Percentiles rank a stretch among this genome's conserved stretches.
Evolutionary conservation across 2,329 filamentous ascomycete species (phyloP).

Genomic region (Calonectria leucothoes): DNA sequence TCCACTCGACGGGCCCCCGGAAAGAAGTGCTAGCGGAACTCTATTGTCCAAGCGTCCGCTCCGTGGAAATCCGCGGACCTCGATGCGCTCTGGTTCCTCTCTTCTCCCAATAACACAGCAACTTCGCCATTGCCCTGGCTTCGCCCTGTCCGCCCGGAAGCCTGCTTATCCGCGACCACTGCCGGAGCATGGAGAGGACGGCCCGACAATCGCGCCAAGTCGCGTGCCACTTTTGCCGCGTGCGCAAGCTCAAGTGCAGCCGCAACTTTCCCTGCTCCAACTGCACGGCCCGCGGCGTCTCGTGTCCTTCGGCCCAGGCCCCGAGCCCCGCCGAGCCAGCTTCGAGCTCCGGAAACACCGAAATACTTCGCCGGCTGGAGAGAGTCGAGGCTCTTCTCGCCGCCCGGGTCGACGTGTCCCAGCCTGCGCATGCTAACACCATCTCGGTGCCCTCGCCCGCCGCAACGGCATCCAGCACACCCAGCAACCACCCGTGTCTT

Average conservation of each 20-base stretch:
- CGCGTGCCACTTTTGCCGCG: constrained; percentile 49
- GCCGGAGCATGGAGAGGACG: neutral
- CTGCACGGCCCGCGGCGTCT: constrained; percentile 49
- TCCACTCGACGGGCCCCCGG: neutral
- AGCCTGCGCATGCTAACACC: neutral
- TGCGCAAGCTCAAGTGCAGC: constrained; percentile 51
- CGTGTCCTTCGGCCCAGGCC: constrained; percentile 37
- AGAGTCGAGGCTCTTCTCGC: constrained; percentile 42
- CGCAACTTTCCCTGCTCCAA: constrained; percentile 51
- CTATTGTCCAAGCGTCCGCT: neutral
- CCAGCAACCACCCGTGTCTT: constrained; percentile 23
- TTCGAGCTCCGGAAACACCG: constrained; percentile 11
- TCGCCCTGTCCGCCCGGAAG: neutral
- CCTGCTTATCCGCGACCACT: neutral
- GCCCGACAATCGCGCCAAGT: constrained; percentile 47
- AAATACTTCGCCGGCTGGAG: constrained; percentile 38
- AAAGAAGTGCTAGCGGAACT: neutral
- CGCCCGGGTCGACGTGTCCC: constrained; percentile 23
- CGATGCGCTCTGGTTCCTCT: neutral
- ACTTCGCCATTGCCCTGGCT: neutral
- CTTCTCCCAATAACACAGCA: neutral
- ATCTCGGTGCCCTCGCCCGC: neutral
- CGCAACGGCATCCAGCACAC: neutral
- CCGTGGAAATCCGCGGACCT: constrained; percentile 4
- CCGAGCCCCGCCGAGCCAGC: constrained; percentile 24